These are phyloP conservation scores for Antrodiella citrinella DNA, from an alignment of 768 basidiomycete genomes.

Conservation along the genomic window DNA sequence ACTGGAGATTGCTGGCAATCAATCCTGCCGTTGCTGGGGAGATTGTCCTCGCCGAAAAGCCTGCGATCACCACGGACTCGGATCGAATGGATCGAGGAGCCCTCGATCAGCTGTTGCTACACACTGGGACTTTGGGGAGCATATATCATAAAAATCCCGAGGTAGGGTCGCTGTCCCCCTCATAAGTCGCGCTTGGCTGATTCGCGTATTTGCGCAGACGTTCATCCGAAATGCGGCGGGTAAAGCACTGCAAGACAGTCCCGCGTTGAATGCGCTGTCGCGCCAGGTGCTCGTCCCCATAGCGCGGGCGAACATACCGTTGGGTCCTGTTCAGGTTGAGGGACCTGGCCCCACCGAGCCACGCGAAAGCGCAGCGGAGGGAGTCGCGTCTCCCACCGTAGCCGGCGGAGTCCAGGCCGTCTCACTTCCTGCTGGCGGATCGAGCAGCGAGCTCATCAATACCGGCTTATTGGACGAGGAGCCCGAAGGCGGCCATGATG, in stretches of 20 bases:
- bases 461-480: constrained; percentile 11
- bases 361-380: constrained; percentile 13
- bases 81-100: constrained; percentile 97
- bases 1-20: constrained; percentile 94
- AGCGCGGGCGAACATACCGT: constrained; percentile 36
- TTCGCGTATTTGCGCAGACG: constrained; percentile 39
- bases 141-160: constrained; percentile 99
- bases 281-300: constrained; percentile 62
- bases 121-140: constrained; percentile 89
- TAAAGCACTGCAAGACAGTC: constrained; percentile 77
- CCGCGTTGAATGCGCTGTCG: constrained; percentile 81
- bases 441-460: constrained; percentile 8
- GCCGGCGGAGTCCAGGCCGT: constrained; percentile 13
- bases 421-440: constrained; percentile 12
- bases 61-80: constrained; percentile 95
- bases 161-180: constrained; percentile 31
- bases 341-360: constrained; percentile 61
- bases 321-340: constrained; percentile 37
- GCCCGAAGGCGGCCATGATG: constrained; percentile 21
- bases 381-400: constrained; percentile 15
- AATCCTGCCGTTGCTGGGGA: constrained; percentile 84
- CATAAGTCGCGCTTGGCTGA: not conserved
- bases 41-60: constrained; percentile 89
- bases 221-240: constrained; percentile 89
- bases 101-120: constrained; percentile 87